A percentile compares a stretch with the other conserved stretches of the same genome.
phyloP scores from a whole-genome alignment of 2,329 filamentous ascomycete species.

The Cryphonectria parasitica region DNA sequence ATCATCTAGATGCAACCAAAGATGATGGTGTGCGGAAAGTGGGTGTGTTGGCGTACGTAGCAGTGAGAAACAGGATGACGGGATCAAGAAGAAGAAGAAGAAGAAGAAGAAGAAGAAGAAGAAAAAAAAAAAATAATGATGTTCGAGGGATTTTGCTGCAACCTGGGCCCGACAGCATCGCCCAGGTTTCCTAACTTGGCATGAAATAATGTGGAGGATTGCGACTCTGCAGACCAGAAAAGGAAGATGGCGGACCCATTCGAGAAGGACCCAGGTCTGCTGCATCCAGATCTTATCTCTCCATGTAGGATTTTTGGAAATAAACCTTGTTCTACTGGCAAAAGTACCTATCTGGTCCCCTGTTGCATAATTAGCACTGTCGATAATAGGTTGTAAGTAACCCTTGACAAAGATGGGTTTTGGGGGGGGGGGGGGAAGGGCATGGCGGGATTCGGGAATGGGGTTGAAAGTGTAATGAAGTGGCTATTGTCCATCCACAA shows the following conservation, averaged over 20 bases:
- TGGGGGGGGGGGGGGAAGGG: no score
- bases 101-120: no score
- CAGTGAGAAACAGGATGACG: neutral
- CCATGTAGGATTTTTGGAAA: neutral
- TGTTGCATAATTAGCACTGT: neutral
- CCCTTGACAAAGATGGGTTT: neutral
- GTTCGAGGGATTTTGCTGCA: neutral
- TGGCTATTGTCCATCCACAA: neutral
- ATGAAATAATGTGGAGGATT: neutral
- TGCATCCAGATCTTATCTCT: neutral
- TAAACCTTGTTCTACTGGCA: neutral
- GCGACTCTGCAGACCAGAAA: slow-evolving; percentile 1
- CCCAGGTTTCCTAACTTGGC: slow-evolving; percentile 6
- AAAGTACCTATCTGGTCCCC: neutral
- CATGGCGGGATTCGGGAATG: neutral
- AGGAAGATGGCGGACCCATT: neutral
- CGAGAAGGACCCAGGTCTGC: slow-evolving; percentile 1
- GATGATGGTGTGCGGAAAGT: neutral
- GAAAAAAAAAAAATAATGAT: no score
- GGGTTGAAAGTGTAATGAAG: neutral
- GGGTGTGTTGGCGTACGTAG: slow-evolving; percentile 1
- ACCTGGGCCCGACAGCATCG: neutral
- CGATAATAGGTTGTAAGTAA: neutral
- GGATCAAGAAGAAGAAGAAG: neutral
- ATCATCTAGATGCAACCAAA: slow-evolving; percentile 21